phyloP scores from a whole-genome alignment of 2,329 filamentous ascomycete species.

The Cladorrhinum sp. region DNA sequence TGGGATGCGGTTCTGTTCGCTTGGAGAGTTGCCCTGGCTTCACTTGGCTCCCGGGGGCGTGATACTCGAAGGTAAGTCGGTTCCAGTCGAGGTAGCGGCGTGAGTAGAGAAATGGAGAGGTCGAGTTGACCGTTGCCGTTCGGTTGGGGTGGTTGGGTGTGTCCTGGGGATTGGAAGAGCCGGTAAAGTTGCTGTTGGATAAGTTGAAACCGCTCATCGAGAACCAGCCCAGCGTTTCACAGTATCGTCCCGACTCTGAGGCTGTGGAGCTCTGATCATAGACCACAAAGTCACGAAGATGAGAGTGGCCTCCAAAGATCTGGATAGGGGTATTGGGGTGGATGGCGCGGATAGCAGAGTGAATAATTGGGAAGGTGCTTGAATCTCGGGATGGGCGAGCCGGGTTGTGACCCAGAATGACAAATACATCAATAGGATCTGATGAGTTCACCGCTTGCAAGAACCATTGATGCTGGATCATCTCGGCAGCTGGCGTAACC shows the following conservation, averaged over 20 bases:
- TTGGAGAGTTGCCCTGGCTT: not conserved
- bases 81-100: constrained; percentile 69
- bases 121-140: constrained; percentile 38
- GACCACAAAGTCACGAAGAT: constrained; percentile 62
- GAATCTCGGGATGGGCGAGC: constrained; percentile 43
- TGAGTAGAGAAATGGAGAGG: constrained; percentile 45
- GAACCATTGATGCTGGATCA: constrained; percentile 60
- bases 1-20: not conserved
- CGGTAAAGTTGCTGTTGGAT: constrained; percentile 41
- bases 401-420: constrained; percentile 63
- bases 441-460: constrained; percentile 49
- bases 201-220: constrained; percentile 59
- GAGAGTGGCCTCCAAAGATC: constrained; percentile 62
- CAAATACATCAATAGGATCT: constrained; percentile 59
- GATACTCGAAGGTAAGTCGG: constrained; percentile 61
- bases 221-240: constrained; percentile 65
- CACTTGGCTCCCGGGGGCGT: constrained; percentile 44
- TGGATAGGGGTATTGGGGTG: constrained; percentile 59
- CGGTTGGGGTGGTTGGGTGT: constrained; percentile 33
- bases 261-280: constrained; percentile 61
- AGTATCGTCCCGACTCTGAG: constrained; percentile 63
- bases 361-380: constrained; percentile 46
- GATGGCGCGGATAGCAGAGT: constrained; percentile 55
- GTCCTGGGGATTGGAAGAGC: constrained; percentile 33
- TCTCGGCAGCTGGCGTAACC: constrained; percentile 51